Conservation (phyloP, 352 stramenopile species). For the Phytophthora pisi region DNA sequence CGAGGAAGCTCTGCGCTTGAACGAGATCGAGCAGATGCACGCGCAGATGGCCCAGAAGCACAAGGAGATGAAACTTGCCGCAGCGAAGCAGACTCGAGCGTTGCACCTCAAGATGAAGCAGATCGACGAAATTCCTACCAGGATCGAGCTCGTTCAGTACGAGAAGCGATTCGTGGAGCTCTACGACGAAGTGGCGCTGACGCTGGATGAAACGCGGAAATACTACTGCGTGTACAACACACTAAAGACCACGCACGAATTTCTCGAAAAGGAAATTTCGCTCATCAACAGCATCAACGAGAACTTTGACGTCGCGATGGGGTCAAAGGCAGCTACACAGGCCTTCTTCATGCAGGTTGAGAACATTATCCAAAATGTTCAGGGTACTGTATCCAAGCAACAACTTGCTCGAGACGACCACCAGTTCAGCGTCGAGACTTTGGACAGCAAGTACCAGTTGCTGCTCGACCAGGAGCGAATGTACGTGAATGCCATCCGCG, state of each 20-base stretch:
- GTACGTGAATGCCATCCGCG: constrained; percentile 86
- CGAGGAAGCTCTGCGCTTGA: constrained; percentile 48
- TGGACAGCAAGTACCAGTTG: constrained; percentile 83
- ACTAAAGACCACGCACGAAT: constrained; percentile 78
- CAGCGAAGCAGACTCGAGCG: constrained; percentile 64
- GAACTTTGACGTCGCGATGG: constrained; percentile 85
- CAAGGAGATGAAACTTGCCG: constrained; percentile 63
- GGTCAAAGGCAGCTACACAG: constrained; percentile 56
- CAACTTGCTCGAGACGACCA: constrained; percentile 47
- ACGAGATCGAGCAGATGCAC: constrained; percentile 75
- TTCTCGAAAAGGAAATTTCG: constrained; percentile 87
- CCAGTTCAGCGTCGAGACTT: constrained; percentile 53
- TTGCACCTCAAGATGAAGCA: constrained; percentile 65
- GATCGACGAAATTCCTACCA: constrained; percentile 87
- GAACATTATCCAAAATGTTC: constrained; percentile 68
- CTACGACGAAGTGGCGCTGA: constrained; percentile 87
- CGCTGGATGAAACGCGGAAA: constrained; percentile 90
- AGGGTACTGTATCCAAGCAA: constrained; percentile 60
- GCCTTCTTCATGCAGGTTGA: constrained; percentile 85
- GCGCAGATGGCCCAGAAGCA: constrained; percentile 68
- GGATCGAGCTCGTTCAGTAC: constrained; percentile 91
- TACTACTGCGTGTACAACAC: constrained; percentile 92
- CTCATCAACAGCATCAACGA: constrained; percentile 87
- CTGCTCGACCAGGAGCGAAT: constrained; percentile 75
- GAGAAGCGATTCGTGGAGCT: constrained; percentile 90